Evolutionary conservation across 495 filamentous ascomycete genomes (phyloP), one percentile per base, ranked within the genome.

Genomic region (Neurospora intermedia): DNA sequence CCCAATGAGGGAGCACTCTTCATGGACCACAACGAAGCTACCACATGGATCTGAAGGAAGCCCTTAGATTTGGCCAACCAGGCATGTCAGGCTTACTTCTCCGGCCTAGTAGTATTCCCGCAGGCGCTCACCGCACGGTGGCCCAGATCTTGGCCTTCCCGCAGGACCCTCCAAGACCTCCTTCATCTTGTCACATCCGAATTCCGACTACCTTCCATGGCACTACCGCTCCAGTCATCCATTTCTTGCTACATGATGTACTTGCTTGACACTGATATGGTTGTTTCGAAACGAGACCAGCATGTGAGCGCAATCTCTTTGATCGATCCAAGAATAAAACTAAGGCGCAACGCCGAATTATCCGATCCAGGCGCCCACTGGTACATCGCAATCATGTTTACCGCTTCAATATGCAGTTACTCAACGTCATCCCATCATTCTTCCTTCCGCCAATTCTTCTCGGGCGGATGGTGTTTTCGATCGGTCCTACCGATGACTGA

Each of bases 401-500:
- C 27, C 54, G 54, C 54, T 35, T 66, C 27, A 27, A 66, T 66
- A 66, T 66, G 54, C 54, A 66, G 54, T 66, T 62, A 27, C 23
- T 62, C 15, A 15, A 62, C 54, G 15, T 16, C 48, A 59, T 59
- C 13, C 13, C 54, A 35, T 35, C 54, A 70, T 39, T 31, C 6
- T 46, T 31, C 16, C 40, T 31, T 46, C 40, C 16, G 20, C 70
- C 40, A 45, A n/a, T 31, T 16, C 40, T n/a, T 23, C 40, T 16
- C n/a, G 41, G n/a, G 20, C 16, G 54, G 43, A 69, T 69, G 46
- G n/a, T n/a, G 45, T n/a, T 59, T 59, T 38, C 42, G 31, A 10
- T 45, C 31, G 18, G 6, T 69, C 74, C 77, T 72, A 81, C 45
- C 79, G 74, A n/a, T 76, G 78, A 72, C 78, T 81, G 75, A 83